Evolutionary conservation across 495 filamentous ascomycete species (phyloP).

Genomic region (Xylaria intraflava): DNA sequence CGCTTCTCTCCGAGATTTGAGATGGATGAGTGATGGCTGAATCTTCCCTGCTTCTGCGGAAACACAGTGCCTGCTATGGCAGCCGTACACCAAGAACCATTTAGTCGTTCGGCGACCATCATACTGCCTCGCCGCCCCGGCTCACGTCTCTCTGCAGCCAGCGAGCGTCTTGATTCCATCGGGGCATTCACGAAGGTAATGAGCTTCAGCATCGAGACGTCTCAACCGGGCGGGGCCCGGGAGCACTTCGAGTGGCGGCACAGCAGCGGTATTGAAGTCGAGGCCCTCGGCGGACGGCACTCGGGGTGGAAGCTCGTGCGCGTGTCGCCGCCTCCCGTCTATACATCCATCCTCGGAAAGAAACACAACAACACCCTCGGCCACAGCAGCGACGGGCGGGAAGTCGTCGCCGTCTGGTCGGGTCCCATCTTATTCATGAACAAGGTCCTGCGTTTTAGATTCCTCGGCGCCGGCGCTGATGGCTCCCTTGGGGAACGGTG

Average conservation of each 20-base stretch:
- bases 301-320: conserved; percentile 26
- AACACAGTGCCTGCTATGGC: conserved; percentile 11
- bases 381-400: conserved; percentile 16
- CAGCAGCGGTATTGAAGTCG: conserved; percentile 16
- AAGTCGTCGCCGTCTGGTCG: conserved; percentile 26
- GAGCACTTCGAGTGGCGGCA: conserved; percentile 30
- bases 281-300: conserved; percentile 2
- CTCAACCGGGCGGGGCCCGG: background rate
- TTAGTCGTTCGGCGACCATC: background rate
- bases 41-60: background rate
- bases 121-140: conserved; percentile 10
- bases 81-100: background rate
- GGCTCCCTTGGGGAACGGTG: conserved; percentile 26
- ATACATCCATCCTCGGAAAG: no score
- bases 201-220: conserved; percentile 19
- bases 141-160: background rate
- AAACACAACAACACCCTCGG: background rate
- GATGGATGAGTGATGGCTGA: background rate
- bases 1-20: background rate
- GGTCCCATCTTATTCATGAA: conserved; percentile 8
- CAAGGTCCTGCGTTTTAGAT: conserved; percentile 20
- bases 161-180: conserved; percentile 6
- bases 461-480: conserved; percentile 21
- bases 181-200: conserved; percentile 5
- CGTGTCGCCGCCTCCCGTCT: conserved; percentile 5